Conservation (phyloP, 805 yeast species). For the Candida sphagnicola region DNA sequence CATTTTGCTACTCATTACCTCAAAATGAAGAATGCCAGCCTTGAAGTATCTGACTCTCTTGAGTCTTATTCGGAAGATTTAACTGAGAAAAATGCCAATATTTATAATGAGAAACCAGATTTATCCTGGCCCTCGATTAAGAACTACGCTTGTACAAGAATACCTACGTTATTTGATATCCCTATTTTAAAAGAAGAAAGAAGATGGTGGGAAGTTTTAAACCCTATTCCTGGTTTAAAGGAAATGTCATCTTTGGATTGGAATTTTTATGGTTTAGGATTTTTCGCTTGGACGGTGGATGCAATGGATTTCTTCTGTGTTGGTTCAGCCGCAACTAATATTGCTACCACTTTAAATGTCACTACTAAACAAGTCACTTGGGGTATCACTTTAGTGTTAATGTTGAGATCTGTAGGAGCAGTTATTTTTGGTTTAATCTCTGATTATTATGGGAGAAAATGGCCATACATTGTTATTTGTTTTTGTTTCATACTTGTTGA, state of each 20-base stretch:
- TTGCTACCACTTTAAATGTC: constrained; percentile 44
- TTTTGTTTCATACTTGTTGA: constrained; percentile 47
- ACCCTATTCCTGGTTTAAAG: constrained; percentile 40
- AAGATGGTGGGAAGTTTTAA: constrained; percentile 28
- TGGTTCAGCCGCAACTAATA: constrained; percentile 44
- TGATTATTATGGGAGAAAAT: constrained; percentile 59
- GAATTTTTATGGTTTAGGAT: constrained; percentile 52
- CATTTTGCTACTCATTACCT: too few relatives aligned
- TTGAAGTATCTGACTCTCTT: not conserved
- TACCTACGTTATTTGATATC: constrained; percentile 16
- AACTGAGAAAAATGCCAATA: not conserved
- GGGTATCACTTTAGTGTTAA: constrained; percentile 65
- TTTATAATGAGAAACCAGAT: constrained; percentile 14
- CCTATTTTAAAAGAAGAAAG: constrained; percentile 22
- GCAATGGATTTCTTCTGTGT: constrained; percentile 62
- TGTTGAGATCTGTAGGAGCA: constrained; percentile 68
- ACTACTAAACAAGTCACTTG: constrained; percentile 53
- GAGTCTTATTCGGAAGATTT: not conserved
- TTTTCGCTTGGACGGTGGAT: constrained; percentile 62
- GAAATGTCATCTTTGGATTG: constrained; percentile 24
- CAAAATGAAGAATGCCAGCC: not conserved
- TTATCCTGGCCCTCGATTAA: constrained; percentile 8
- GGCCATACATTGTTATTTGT: constrained; percentile 50
- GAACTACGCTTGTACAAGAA: constrained; percentile 11
- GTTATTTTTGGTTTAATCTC: constrained; percentile 55